Evolutionary conservation across 192 early-diverging fungal species (phyloP).

Genomic region (Backusella parvicylindrica): DNA sequence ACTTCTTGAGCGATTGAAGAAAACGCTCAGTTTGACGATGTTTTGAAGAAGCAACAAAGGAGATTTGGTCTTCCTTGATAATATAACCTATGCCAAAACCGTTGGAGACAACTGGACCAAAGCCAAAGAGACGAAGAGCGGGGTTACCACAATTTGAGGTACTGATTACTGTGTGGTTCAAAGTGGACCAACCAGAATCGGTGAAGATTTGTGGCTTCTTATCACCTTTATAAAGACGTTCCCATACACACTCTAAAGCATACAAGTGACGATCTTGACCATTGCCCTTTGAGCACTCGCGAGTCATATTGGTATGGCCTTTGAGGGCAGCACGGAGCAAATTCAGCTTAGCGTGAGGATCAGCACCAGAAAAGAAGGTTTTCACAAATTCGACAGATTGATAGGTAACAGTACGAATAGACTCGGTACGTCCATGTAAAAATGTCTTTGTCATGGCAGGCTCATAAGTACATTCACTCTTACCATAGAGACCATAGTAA

Average conservation of each 20-base stretch:
- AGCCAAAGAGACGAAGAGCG: constrained; percentile 72
- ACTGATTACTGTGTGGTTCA: constrained; percentile 65
- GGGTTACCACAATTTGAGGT: constrained; percentile 64
- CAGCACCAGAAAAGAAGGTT: constrained; percentile 55
- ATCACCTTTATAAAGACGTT: constrained; percentile 26
- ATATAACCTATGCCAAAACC: constrained; percentile 89
- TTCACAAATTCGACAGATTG: constrained; percentile 64
- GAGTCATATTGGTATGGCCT: constrained; percentile 62
- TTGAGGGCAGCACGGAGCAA: constrained; percentile 57
- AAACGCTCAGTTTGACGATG: constrained; percentile 46
- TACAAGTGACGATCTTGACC: constrained; percentile 91
- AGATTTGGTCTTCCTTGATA: constrained; percentile 48
- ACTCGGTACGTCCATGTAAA: constrained; percentile 81
- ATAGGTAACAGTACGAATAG: constrained; percentile 65
- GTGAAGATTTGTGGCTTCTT: constrained; percentile 43
- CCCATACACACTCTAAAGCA: constrained; percentile 65
- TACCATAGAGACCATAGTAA: constrained; percentile 72
- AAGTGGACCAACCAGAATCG: constrained; percentile 42
- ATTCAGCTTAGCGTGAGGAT: constrained; percentile 38
- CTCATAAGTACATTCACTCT: constrained; percentile 71
- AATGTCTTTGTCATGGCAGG: constrained; percentile 71
- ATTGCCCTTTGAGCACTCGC: constrained; percentile 64
- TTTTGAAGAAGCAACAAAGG: constrained; percentile 46
- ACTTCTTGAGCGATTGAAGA: constrained; percentile 37
- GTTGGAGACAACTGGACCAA: constrained; percentile 74